These are phyloP conservation scores for Boletus fagicola DNA, from an alignment of 768 basidiomycete species.

Conservation along the genomic window DNA sequence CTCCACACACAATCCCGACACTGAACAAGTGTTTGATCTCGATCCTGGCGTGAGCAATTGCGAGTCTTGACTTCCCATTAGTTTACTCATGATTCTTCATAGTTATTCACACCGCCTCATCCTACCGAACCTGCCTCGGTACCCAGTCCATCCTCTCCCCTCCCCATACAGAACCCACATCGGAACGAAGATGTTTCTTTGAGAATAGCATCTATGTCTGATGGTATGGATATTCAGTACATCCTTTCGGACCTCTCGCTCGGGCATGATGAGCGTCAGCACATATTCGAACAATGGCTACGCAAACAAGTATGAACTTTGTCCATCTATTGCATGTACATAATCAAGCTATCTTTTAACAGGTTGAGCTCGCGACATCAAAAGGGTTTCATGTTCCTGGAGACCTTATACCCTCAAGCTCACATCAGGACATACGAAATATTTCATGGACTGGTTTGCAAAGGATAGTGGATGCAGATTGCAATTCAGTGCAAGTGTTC, in stretches of 20 bases:
- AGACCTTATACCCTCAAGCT: not conserved
- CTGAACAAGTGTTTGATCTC: not conserved
- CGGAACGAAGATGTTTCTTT: not conserved
- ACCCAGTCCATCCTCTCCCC: rapidly evolving
- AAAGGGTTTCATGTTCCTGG: not conserved
- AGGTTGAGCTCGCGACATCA: not conserved
- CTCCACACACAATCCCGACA: too few species aligned
- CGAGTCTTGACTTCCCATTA: not conserved
- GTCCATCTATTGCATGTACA: too few species aligned
- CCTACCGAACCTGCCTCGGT: not conserved
- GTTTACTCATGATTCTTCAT: not conserved
- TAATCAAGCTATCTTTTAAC: not conserved
- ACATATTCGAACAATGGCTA: not conserved
- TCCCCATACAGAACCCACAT: not conserved
- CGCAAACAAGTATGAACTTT: not conserved
- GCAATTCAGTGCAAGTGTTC: not conserved
- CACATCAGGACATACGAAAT: not conserved
- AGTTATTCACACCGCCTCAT: not conserved
- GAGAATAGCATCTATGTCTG: not conserved
- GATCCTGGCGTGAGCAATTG: not conserved
- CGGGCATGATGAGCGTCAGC: not conserved
- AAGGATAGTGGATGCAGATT: too few species aligned
- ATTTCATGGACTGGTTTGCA: not conserved
- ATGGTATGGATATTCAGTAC: not conserved
- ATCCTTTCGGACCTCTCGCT: not conserved